Conservation (phyloP, 345 rosid species). For the Acer campestre region DNA sequence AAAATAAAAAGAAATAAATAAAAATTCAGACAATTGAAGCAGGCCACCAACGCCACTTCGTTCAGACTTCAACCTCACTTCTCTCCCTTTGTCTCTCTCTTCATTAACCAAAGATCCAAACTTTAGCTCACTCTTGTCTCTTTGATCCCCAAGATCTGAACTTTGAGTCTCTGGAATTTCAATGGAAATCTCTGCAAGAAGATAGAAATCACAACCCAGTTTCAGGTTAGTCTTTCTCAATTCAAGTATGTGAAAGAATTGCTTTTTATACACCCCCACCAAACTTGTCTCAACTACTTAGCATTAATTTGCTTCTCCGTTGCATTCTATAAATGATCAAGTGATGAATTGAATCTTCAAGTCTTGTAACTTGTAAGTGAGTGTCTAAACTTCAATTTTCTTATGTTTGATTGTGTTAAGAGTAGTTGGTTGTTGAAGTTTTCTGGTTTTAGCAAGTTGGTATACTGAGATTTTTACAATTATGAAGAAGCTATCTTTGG, state of each 20-base stretch:
- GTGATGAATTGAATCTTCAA: constrained; percentile 1
- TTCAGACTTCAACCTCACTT: constrained; percentile 1
- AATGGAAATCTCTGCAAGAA: constrained; percentile 2
- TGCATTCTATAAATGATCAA: background rate
- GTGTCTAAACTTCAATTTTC: constrained; percentile 14
- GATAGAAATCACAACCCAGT: background rate
- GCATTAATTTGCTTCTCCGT: background rate
- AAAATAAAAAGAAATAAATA: background rate
- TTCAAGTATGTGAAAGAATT: too few species aligned
- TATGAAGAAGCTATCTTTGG: constrained; percentile 31
- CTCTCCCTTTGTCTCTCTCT: background rate
- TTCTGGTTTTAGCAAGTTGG: constrained; percentile 23
- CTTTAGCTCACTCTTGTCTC: background rate
- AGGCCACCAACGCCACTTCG: background rate
- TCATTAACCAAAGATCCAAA: background rate
- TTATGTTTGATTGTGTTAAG: background rate
- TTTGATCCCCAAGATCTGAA: background rate
- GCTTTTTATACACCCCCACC: too few species aligned
- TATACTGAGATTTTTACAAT: constrained; percentile 15
- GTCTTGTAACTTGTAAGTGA: constrained; percentile 19
- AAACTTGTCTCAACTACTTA: background rate
- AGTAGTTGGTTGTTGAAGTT: constrained; percentile 26
- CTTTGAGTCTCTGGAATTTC: background rate
- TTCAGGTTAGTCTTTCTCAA: constrained; percentile 2
- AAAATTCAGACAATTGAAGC: background rate